A percentile compares a stretch with the other conserved stretches of the same genome.
These are phyloP conservation scores for Thamnidium elegans DNA, from an alignment of 192 early-diverging fungal genomes.

Conservation along the genomic window DNA sequence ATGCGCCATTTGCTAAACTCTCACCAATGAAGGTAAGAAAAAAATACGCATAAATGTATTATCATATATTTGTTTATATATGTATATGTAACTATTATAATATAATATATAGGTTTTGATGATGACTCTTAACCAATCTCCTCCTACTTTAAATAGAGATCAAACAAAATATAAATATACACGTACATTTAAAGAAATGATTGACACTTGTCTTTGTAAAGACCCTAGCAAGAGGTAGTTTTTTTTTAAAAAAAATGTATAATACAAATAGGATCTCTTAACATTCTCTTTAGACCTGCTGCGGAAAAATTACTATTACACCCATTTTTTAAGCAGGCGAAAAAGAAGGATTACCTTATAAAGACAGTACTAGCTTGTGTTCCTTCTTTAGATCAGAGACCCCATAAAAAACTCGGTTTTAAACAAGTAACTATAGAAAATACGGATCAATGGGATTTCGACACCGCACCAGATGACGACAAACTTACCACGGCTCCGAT, in stretches of 20 bases:
- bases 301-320: conserved; percentile 75
- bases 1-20: conserved; percentile 85
- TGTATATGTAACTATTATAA: no score
- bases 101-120: conserved; percentile 63
- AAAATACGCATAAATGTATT: neutral
- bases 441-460: conserved; percentile 72
- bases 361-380: conserved; percentile 55
- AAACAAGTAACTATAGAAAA: conserved; percentile 39
- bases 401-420: conserved; percentile 53
- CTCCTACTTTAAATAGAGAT: conserved; percentile 80
- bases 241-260: neutral
- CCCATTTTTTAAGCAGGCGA: conserved; percentile 76
- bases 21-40: conserved; percentile 73
- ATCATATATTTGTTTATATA: neutral
- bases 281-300: conserved; percentile 50
- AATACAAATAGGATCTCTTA: neutral
- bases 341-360: conserved; percentile 67
- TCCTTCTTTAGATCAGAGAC: conserved; percentile 65
- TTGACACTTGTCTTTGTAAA: conserved; percentile 78
- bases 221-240: conserved; percentile 64
- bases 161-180: conserved; percentile 71
- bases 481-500: neutral
- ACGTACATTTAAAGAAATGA: conserved; percentile 81
- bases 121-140: conserved; percentile 81
- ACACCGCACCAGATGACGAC: conserved; percentile 29